Conservation (phyloP, 164 flowering plant species). For the Litsea cubeba region DNA sequence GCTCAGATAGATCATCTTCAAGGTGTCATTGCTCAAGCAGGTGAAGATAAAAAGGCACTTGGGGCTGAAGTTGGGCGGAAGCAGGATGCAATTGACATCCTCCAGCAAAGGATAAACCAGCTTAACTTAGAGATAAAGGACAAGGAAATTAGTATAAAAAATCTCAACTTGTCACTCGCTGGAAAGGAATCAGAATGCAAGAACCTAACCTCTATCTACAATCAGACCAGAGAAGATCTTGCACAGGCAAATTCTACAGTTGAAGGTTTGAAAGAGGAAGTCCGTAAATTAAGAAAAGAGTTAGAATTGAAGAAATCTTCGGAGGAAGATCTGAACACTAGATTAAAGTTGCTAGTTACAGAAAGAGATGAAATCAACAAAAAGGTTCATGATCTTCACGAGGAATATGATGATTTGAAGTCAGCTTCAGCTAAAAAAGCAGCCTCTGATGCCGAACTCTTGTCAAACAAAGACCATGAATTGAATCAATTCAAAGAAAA, state of each 20-base stretch:
- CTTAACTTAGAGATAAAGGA: conserved; percentile 57
- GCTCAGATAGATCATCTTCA: conserved; percentile 42
- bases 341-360: conserved; percentile 25
- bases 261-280: conserved; percentile 36
- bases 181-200: conserved; percentile 53
- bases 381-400: conserved; percentile 30
- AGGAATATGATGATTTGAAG: conserved; percentile 45
- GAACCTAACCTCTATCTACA: conserved; percentile 26
- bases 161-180: conserved; percentile 40
- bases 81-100: conserved; percentile 34
- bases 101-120: conserved; percentile 51
- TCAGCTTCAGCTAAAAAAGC: conserved; percentile 46
- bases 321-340: conserved; percentile 41
- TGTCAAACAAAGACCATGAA: conserved; percentile 45
- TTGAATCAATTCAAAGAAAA: conserved; percentile 43
- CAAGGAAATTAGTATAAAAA: conserved; percentile 40
- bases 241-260: conserved; percentile 35
- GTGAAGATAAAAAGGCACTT: conserved; percentile 43
- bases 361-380: conserved; percentile 47
- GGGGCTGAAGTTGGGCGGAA: conserved; percentile 57
- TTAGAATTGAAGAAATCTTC: conserved; percentile 36
- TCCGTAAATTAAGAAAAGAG: conserved; percentile 36
- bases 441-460: conserved; percentile 44
- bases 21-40: conserved; percentile 27
- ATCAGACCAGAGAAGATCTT: conserved; percentile 45